Conservation (phyloP, 306 rosid genomes). For the Dicorynia guianensis region DNA sequence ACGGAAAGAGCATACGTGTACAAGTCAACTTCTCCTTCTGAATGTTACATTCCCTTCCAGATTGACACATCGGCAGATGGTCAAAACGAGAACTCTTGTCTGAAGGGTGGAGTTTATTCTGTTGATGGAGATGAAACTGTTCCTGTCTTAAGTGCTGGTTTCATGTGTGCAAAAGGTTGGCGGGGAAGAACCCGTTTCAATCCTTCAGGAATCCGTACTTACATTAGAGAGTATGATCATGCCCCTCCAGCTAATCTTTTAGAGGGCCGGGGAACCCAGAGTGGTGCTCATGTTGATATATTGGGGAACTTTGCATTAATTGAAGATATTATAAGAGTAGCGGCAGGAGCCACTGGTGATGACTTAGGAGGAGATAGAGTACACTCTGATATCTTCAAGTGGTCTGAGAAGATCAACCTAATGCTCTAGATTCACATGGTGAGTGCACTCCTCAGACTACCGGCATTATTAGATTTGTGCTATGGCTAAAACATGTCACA, state of each 20-base stretch:
- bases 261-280: slow-evolving; percentile 90
- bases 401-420: slow-evolving; percentile 68
- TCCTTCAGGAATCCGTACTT: slow-evolving; percentile 76
- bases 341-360: slow-evolving; percentile 82
- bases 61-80: slow-evolving; percentile 79
- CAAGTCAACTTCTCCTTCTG: slow-evolving; percentile 63
- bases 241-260: slow-evolving; percentile 87
- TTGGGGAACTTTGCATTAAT: slow-evolving; percentile 85
- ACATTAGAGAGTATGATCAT: slow-evolving; percentile 78
- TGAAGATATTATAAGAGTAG: slow-evolving; percentile 81
- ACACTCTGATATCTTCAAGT: slow-evolving; percentile 68
- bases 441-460: slow-evolving; percentile 43
- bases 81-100: slow-evolving; percentile 59
- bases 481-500: slow-evolving; percentile 1
- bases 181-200: slow-evolving; percentile 83
- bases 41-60: slow-evolving; percentile 83
- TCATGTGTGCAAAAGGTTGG: slow-evolving; percentile 89
- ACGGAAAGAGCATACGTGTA: slow-evolving; percentile 87
- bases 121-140: slow-evolving; percentile 84
- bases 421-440: slow-evolving; percentile 61
- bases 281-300: slow-evolving; percentile 88
- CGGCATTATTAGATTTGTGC: slow-evolving; percentile 11
- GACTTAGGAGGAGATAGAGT: slow-evolving; percentile 82
- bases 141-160: slow-evolving; percentile 86
- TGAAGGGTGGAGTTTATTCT: slow-evolving; percentile 74